Base-by-base conservation (phyloP, 192 early-diverging fungal species). In the Spinellus fusiger region DNA sequence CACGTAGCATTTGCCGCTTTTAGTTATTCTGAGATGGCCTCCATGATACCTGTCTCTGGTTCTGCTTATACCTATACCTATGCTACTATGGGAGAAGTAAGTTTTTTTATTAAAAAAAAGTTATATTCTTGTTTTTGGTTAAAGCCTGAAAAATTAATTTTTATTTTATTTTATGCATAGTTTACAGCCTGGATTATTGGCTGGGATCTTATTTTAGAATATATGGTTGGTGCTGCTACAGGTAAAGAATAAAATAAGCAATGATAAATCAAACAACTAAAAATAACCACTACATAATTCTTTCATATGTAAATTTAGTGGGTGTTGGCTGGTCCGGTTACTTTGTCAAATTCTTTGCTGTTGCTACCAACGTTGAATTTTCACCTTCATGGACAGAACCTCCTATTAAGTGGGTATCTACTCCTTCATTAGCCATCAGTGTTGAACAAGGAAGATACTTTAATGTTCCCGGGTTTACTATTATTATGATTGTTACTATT, bases 181-280 rank as follows among this genome's bases (percentile, higher is more conserved):
- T 68, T 94, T 22, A 60, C 90, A 16, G 92, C 86, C 0, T 95
- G 93, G 93, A 88, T 91, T 37, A 88, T 93, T 61, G 92, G 91
- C 12, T 95, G 93, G 93, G 88, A 92, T 73, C 70, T 95, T 33
- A 87, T 92, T 10, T 72, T 95, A 27, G 93, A 95, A 73, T 95
- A 93, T 67, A 74, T 93, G 68, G 86, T 94, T 15, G 88, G 88
- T 3, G 87, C 90, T 18, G 87, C 91, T 0, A 86, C 91, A 15
- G 77, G 82, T 61, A 54, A 67, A n/a, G 78, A n/a, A n/a, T 57
- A 31, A 49, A 5, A 29, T 49, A 38, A 50, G 29, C 1, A 1
- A 28, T 15, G 2, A 28, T 48, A 33, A 6, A n/a, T 47, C 9
- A 1, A 25, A 16, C 6, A 49, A 49, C 15, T 5, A 18, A 49